Evolutionary conservation across 2,329 filamentous ascomycete genomes (phyloP), one percentile per base, ranked within the genome.

Genomic region (Cordyceps farinosa): DNA sequence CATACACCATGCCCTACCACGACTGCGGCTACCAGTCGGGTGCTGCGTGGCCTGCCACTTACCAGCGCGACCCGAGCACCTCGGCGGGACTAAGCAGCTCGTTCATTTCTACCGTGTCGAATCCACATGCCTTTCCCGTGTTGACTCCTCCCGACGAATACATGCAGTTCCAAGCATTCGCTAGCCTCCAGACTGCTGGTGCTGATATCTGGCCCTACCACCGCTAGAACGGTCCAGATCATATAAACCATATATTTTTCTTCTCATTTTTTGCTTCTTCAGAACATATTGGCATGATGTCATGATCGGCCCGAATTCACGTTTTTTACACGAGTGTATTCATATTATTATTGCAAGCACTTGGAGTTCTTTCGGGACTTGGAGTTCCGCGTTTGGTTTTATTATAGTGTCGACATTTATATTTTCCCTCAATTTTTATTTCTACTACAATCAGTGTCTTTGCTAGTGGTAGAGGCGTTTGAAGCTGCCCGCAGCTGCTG

Each of bases 181-280:
- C 57, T 22, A 15, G 45, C 29, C n/a, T 64, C 13, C 51, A 52
- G 27, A 53, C 52, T 47, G 42, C 36, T 8, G 52, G 47, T 5
- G 29, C 57, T 32, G 63, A 61, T n/a, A 22, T 57, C 36, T 64
- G 63, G 63, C 63, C 60, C 17, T 64, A 64, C 47, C 57, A 40
- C 45, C 56, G 62, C 34, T 64, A 64, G 44, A 40, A 5, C n/a
- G 22, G 17, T 5, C 17, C 40, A 30, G 30, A 17, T 13, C 15
- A 38, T 29, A 27, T 48, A 17, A 34, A 7, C 45, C 27, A 52
- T 32, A 13, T n/a, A 6, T 1, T 38, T 45, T 29, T 22, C 3
- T 22, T 22, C 22, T 22, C 22, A 22, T 44, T 8, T 10, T 15
- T n/a, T 29, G n/a, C 27, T 44, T 44, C 29, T 44, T 56, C 27